Base-by-base conservation (phyloP, 164 flowering plant genomes). In the Cinnamomum chago region DNA sequence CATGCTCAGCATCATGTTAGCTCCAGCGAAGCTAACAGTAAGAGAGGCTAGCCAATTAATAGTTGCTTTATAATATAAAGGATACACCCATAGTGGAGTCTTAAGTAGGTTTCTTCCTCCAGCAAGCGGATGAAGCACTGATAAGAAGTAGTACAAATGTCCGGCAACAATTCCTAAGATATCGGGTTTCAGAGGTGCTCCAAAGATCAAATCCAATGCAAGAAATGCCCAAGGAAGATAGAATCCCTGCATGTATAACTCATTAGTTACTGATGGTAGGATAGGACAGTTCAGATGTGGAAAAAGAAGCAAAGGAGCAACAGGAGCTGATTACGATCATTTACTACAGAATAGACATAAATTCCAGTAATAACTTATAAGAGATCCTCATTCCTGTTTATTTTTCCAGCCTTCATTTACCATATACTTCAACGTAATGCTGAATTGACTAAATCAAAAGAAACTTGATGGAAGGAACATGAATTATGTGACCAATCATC, bases 71-170 rank as follows among this genome's bases (percentile, higher is more conserved):
- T 47, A 11, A 20, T 18, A 4, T 23, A 76, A 82, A 87, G 92
- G 92, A 87, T 87, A 88, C 92, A 88, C 86, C 85, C 86, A 88
- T 2, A 72, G 71, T 30, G 92, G 90, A 77, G 92, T 88, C 80
- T 81, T 84, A 65, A 82, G 70, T 9, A 82, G 58, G 82, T 74
- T 65, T 62, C 71, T 81, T 60, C 88, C 87, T 24, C 79, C 76
- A 22, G 92, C 70, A 22, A 85, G 88, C 35, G 92, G 88, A 77
- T 87, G 75, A 65, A 88, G 84, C 50, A 85, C 90, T n/a, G 89
- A 83, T 15, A 85, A 69, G 77, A 85, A 88, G 79, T 88, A 87
- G 70, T 84, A 84, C 1, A 85, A 62, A 76, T 87, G 92, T 1
- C 90, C 92, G 0, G 82, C 88, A 14, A 77, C 79, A 30, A 88